Evolutionary conservation across 192 early-diverging fungal genomes (phyloP), one percentile per base, ranked within the genome.

Genomic region (Oehlia diaphana): DNA sequence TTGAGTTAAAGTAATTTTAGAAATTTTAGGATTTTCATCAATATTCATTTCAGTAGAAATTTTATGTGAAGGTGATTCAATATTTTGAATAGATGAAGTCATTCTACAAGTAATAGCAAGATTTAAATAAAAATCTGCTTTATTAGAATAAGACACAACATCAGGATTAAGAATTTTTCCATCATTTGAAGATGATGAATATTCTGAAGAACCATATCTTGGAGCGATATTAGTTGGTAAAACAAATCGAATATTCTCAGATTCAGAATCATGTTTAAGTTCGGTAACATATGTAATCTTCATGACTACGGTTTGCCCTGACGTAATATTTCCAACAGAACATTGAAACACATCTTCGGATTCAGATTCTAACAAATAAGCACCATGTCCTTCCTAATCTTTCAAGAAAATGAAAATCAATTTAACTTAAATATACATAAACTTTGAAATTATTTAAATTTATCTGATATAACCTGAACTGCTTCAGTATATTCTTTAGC

Each of bases 251-350:
- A 86, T 70, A n/a, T 83, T 79, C 58, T 89, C 86, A 23, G 83
- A 71, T 63, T 85, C 88, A 31, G 83, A 78, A 78, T 88, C 89
- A 49, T 82, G 80, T 44, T 81, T 83, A 72, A 87, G 81, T 61
- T 89, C 89, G 23, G 77, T 78, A 37, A 89, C 77, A 72, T 90
- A 89, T 4, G 82, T 85, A 65, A 89, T 81, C 13, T 81, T 78
- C 19, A 89, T 72, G 26, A 71, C 67, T 13, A 89, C 79, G 13
- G 28, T 79, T 12, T 72, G 67, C 2, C 72, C 77, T 28, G 89
- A 73, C 23, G 74, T 64, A 66, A 90, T 76, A 73, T 90, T 90
- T n/a, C 88, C 88, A 35, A 89, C 63, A 33, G 79, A 83, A 35
- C 82, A 78, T 58, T 84, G 85, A 79, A 89, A 88, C 49, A 88